These are phyloP conservation scores for Secale cereale DNA, from an alignment of 176 grass and related monocot genomes.

Conservation along the genomic window DNA sequence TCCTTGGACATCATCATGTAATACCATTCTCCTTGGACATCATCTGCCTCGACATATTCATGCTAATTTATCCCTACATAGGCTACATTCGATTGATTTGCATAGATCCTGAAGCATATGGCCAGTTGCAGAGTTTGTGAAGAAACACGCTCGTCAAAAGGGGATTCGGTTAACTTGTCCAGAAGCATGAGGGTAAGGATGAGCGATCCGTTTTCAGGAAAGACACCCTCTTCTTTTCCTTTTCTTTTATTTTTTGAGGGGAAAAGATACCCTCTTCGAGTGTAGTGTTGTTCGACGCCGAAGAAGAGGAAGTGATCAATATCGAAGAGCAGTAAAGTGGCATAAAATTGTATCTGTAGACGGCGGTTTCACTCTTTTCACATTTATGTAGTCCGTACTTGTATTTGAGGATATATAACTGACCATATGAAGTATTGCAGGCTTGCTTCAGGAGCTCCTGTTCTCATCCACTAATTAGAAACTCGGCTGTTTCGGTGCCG, in stretches of 20 bases:
- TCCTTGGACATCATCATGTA: background rate
- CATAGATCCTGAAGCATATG: background rate
- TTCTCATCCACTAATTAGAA: constrained; percentile 50
- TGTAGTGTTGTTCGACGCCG: constrained; percentile 45
- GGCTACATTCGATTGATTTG: background rate
- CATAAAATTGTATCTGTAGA: background rate
- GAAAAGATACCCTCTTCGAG: constrained; percentile 38
- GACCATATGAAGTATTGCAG: constrained; percentile 12
- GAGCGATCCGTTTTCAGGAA: constrained; percentile 24
- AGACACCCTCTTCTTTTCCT: constrained; percentile 28
- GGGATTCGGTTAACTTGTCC: constrained; percentile 27
- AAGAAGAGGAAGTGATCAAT: constrained; percentile 57
- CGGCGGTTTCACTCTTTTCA: background rate
- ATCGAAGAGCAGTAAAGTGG: constrained; percentile 61
- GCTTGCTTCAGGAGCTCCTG: constrained; percentile 78
- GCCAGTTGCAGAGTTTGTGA: constrained; percentile 17
- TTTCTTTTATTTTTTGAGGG: too few species aligned
- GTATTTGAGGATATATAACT: constrained; percentile 14
- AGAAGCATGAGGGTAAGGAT: constrained; percentile 44
- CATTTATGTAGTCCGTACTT: background rate
- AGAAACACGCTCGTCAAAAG: constrained; percentile 11
- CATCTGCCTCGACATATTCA: background rate
- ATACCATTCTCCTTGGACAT: background rate
- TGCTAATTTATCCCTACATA: background rate
- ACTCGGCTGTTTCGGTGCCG: constrained; percentile 14